Base-by-base conservation (phyloP, 192 early-diverging fungal species). In the Obelidium mucronatum region DNA sequence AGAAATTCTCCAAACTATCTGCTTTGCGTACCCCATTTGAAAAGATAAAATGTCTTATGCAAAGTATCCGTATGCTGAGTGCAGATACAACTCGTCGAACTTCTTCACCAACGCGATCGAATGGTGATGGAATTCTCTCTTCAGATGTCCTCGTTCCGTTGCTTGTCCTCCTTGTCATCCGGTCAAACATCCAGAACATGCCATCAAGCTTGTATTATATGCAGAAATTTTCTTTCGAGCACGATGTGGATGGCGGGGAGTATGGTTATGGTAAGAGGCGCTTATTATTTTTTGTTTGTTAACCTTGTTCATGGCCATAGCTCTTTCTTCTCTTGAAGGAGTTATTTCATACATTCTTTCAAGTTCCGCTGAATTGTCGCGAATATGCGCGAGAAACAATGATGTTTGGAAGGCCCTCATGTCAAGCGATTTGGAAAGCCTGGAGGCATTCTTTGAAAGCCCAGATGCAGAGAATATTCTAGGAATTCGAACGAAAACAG, bases 31-130 rank as follows among this genome's bases (percentile, higher is more conserved):
- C 82, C 1, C 82, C 82, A 11, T 66, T 78, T n/a, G 82, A 83
- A 37, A 83, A 83, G 39, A 78, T 83, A 34, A 73, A 78, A 54
- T 78, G 79, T 55, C 68, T 83, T 15, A 72, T 80, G 73, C 24
- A 66, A 3, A 70, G 58, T 37, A 69, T 83, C 11, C 52, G 78
- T 24, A 37, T 75, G 28, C 48, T 83, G 35, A 80, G 58, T 39
- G 17, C 74, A 34, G 53, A 44, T 13, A 30, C 58, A 28, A 55
- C 59, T n/a, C 71, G 48, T 5, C 36, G 48, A 33, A 30, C 11
- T 19, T 30, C 71, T 2, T 66, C 60, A 52, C 59, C 62, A 39
- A 36, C 48, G 31, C 64, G 63, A 42, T 2, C 37, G 5, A 33
- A 51, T 36, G 36, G 36, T 26, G 44, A 53, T 8, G 31, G 40